Evolutionary conservation across 1,284 basidiomycete genomes (phyloP).

Genomic region (Sphagnurus paluster): DNA sequence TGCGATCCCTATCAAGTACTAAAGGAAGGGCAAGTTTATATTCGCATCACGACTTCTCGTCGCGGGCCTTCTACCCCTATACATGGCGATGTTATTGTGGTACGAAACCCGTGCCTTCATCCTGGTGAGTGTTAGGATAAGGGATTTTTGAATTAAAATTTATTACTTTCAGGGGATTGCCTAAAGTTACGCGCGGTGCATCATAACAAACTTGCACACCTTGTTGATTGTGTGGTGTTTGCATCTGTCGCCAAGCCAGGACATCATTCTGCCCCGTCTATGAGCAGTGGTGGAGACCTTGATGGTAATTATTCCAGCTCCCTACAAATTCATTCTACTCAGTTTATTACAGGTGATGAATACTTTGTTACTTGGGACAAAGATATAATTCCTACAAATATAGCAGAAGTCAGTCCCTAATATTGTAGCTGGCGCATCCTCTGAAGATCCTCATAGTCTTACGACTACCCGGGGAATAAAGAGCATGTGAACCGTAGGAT

Average conservation of each 20-base stretch:
- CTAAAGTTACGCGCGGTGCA: conserved; percentile 60
- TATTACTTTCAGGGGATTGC: conserved; percentile 47
- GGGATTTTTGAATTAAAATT: neutral
- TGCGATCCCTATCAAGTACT: conserved; percentile 65
- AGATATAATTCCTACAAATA: conserved; percentile 53
- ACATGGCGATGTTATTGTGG: conserved; percentile 59
- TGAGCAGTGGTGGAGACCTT: conserved; percentile 67
- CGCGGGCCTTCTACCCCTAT: conserved; percentile 55
- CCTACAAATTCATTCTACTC: neutral
- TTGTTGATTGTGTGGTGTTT: conserved; percentile 67
- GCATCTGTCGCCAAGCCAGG: conserved; percentile 56
- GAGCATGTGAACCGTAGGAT: conserved; percentile 47
- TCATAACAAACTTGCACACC: conserved; percentile 47
- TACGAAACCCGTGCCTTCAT: conserved; percentile 67
- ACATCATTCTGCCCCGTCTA: conserved; percentile 60
- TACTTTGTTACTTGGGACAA: conserved; percentile 70
- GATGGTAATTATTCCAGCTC: conserved; percentile 37
- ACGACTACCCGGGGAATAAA: conserved; percentile 63
- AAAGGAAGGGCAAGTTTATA: conserved; percentile 61
- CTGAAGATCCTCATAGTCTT: conserved; percentile 42
- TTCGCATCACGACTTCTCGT: conserved; percentile 52
- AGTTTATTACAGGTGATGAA: conserved; percentile 47
- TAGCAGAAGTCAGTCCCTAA: conserved; percentile 45
- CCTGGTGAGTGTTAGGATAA: conserved; percentile 41
- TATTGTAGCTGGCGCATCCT: neutral